Conservation (phyloP, 1,139 yeast species). For the Geotrichum cucujoidarum region DNA sequence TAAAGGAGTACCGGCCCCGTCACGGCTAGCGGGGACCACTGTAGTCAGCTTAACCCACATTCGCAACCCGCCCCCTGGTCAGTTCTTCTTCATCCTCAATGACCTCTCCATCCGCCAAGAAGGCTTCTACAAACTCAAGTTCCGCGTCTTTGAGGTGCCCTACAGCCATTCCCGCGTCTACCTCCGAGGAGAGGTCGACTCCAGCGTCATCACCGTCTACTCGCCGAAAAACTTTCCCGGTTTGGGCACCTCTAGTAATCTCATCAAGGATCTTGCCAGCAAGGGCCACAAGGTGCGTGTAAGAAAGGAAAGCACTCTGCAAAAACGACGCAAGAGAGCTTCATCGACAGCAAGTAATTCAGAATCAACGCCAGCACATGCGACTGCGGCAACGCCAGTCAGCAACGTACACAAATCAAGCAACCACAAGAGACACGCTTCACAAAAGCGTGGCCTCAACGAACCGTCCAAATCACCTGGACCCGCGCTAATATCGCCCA, state of each 20-base stretch:
- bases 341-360: neutral
- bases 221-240: slow-evolving; percentile 39
- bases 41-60: slow-evolving; percentile 29
- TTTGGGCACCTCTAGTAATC: slow-evolving; percentile 34
- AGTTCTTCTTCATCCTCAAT: slow-evolving; percentile 33
- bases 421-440: too few relatives aligned
- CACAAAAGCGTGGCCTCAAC: too few relatives aligned
- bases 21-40: slow-evolving; percentile 30
- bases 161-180: slow-evolving; percentile 23
- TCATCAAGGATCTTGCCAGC: slow-evolving; percentile 35
- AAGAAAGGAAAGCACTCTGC: slow-evolving; percentile 30
- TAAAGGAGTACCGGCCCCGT: slow-evolving; percentile 14
- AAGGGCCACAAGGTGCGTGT: slow-evolving; percentile 38
- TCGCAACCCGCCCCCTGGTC: slow-evolving; percentile 29
- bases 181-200: slow-evolving; percentile 29
- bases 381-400: neutral
- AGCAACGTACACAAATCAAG: too few relatives aligned
- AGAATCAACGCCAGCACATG: neutral
- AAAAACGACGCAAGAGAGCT: slow-evolving; percentile 20
- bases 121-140: slow-evolving; percentile 33
- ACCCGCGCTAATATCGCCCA: neutral
- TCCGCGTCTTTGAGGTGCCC: slow-evolving; percentile 32
- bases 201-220: slow-evolving; percentile 34
- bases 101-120: slow-evolving; percentile 37
- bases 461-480: neutral